Percentiles rank a stretch among this genome's conserved stretches.
Conservation (phyloP, 345 rosid genomes). For the Firmiana major region DNA sequence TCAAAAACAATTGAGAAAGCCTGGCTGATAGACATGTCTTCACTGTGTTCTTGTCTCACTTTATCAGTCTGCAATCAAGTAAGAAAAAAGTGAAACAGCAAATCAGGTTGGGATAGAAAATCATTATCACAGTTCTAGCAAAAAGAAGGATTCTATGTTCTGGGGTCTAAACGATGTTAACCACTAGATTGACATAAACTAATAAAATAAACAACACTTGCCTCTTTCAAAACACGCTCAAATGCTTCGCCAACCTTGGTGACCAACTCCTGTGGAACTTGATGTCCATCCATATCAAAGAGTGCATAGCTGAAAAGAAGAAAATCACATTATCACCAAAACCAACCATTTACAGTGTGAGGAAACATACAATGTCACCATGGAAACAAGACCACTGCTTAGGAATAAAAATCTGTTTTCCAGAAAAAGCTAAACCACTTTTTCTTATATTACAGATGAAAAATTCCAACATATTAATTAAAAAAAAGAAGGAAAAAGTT, state of each 20-base stretch:
- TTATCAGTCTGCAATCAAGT: slow-evolving; percentile 58
- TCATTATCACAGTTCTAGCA: neutral
- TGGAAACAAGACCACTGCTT: neutral
- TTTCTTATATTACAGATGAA: neutral
- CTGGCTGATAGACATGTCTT: slow-evolving; percentile 66
- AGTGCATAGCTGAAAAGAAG: slow-evolving; percentile 58
- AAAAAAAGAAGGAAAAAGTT: neutral
- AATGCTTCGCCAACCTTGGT: slow-evolving; percentile 67
- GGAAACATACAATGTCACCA: neutral
- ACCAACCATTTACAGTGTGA: neutral
- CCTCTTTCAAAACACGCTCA: slow-evolving; percentile 81
- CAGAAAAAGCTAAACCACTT: neutral
- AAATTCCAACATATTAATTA: neutral
- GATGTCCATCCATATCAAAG: slow-evolving; percentile 56
- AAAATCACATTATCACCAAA: neutral
- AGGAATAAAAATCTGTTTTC: neutral
- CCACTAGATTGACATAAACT: neutral
- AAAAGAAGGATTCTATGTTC: neutral
- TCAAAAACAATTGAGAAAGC: slow-evolving; percentile 72
- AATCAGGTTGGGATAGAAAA: slow-evolving; percentile 9
- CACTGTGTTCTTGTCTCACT: slow-evolving; percentile 57
- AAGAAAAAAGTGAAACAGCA: slow-evolving; percentile 9
- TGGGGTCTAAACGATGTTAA: neutral
- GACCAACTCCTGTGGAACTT: slow-evolving; percentile 50
- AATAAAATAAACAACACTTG: slow-evolving; percentile 16